Percentiles rank a stretch among this genome's conserved stretches.
Conservation (phyloP, 2,329 filamentous ascomycete genomes). For the Chaetomium globosum region DNA sequence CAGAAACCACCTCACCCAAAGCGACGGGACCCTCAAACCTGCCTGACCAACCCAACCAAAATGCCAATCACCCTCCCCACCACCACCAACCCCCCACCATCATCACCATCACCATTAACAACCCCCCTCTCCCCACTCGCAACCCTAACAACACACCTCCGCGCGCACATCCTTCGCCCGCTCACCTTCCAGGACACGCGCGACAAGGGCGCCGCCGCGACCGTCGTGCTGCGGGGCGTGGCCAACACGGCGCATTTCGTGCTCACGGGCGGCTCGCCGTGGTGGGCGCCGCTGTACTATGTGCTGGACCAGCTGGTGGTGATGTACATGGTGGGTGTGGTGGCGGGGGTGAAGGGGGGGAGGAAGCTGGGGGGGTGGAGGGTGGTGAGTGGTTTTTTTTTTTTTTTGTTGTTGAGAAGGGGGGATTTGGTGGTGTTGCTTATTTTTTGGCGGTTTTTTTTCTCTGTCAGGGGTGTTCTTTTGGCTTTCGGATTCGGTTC, state of each 20-base stretch:
- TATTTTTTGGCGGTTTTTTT: too few relatives aligned
- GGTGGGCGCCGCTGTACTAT: not conserved
- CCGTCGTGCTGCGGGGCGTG: constrained; percentile 5
- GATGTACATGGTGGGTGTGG: not conserved
- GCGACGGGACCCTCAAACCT: not conserved
- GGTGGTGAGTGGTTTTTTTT: not conserved
- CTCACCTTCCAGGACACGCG: constrained; percentile 1
- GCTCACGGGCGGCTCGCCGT: not conserved
- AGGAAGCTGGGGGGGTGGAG: not conserved
- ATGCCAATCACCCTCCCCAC: constrained; percentile 19
- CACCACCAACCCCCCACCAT: not conserved
- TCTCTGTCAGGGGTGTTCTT: too few relatives aligned
- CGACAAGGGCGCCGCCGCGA: constrained; percentile 7
- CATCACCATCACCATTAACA: not conserved
- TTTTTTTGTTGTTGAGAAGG: not conserved
- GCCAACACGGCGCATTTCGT: constrained; percentile 4
- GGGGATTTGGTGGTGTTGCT: too few relatives aligned
- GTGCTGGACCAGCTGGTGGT: constrained; percentile 19
- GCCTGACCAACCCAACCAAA: not conserved
- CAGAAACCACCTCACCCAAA: not conserved
- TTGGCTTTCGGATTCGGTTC: not conserved
- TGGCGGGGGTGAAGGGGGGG: constrained; percentile 4
- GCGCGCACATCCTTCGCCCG: constrained; percentile 7
- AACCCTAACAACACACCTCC: not conserved
- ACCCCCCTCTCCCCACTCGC: not conserved